Evolutionary conservation across 768 basidiomycete genomes (phyloP).

Genomic region (Leccinum boreale): DNA sequence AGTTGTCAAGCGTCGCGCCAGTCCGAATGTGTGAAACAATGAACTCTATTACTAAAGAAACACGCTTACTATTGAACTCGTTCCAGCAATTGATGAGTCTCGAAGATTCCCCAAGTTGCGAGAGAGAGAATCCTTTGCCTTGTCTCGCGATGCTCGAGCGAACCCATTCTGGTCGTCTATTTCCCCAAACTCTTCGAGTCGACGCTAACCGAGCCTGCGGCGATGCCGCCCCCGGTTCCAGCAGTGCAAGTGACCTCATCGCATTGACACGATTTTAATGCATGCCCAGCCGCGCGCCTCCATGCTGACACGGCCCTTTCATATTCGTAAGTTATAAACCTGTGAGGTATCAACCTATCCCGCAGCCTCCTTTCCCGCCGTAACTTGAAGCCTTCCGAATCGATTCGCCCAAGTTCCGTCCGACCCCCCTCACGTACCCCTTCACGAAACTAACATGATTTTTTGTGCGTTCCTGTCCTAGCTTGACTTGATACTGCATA

Average conservation of each 20-base stretch:
- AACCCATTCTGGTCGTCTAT: background rate
- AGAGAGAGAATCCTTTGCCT: background rate
- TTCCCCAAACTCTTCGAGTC: slow-evolving; percentile 11
- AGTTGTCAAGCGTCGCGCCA: background rate
- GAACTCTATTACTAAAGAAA: background rate
- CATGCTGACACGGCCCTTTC: slow-evolving; percentile 17
- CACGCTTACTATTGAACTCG: background rate
- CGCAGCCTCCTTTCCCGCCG: background rate
- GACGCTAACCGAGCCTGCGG: slow-evolving; percentile 19
- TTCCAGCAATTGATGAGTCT: background rate
- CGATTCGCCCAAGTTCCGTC: background rate
- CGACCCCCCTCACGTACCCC: background rate
- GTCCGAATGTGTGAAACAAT: background rate
- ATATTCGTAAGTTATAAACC: slow-evolving; percentile 23
- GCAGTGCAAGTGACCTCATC: slow-evolving; percentile 28
- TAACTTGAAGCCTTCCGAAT: background rate
- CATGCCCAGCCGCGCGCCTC: slow-evolving; percentile 25
- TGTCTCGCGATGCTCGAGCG: background rate
- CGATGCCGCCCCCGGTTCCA: slow-evolving; percentile 10
- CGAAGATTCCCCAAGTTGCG: background rate
- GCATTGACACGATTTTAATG: slow-evolving; percentile 30
- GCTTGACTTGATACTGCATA: background rate
- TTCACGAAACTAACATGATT: background rate
- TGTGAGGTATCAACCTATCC: slow-evolving; percentile 13
- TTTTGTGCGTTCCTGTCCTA: background rate